Evolutionary conservation across 1,139 yeast species (phyloP).

Genomic region (Pichia norvegensis): DNA sequence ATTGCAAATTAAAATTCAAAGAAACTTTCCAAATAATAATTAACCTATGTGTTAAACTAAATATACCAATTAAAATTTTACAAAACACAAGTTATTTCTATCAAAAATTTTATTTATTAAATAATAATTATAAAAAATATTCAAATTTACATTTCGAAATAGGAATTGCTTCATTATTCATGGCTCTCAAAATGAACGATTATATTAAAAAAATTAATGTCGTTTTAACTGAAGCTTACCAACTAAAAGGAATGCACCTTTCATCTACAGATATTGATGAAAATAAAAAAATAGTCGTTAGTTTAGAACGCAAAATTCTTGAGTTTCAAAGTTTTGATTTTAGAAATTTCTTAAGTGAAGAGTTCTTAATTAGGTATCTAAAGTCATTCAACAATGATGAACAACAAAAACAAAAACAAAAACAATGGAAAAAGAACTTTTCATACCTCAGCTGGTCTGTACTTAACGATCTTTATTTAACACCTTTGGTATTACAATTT

Average conservation of each 20-base stretch:
- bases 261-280: conserved; percentile 33
- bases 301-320: conserved; percentile 56
- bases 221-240: conserved; percentile 35
- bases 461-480: conserved; percentile 63
- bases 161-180: conserved; percentile 65
- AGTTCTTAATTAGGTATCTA: conserved; percentile 58
- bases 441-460: conserved; percentile 67
- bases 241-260: conserved; percentile 25
- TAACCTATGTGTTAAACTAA: conserved; percentile 45
- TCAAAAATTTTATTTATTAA: conserved; percentile 63
- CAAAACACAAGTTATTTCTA: conserved; percentile 65
- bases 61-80: conserved; percentile 59
- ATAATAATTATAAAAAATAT: conserved; percentile 39
- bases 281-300: conserved; percentile 44
- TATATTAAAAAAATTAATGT: conserved; percentile 76
- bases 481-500: conserved; percentile 60
- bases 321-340: conserved; percentile 30
- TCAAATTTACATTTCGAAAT: conserved; percentile 39
- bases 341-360: conserved; percentile 74
- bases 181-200: conserved; percentile 82
- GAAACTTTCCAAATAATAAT: conserved; percentile 47
- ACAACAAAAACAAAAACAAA: neutral
- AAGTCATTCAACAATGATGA: conserved; percentile 34
- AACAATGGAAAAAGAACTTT: conserved; percentile 28
- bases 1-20: conserved; percentile 43